A percentile compares a stretch with the other conserved stretches of the same genome.
Evolutionary conservation across 371 early-diverging fungal genomes (phyloP).

Genomic region (Mucor mucedo): DNA sequence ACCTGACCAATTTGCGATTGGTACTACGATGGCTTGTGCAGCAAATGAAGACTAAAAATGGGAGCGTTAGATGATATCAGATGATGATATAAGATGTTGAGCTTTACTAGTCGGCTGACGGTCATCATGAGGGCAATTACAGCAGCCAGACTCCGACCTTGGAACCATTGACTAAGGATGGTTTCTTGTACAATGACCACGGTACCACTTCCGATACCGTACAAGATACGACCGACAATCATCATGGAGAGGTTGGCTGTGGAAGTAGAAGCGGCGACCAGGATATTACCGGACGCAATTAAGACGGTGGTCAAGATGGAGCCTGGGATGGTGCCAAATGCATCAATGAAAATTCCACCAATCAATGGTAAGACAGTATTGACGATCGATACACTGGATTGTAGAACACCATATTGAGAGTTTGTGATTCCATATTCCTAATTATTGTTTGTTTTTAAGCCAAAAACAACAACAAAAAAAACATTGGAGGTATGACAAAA

Average conservation of each 20-base stretch:
- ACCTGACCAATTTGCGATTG: slow-evolving; percentile 63
- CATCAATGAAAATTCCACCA: slow-evolving; percentile 76
- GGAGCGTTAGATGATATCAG: slow-evolving; percentile 4
- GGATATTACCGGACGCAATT: slow-evolving; percentile 64
- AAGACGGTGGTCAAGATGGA: slow-evolving; percentile 68
- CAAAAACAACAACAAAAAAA: no score
- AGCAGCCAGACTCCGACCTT: slow-evolving; percentile 65
- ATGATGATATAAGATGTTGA: slow-evolving; percentile 5
- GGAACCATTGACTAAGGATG: slow-evolving; percentile 77
- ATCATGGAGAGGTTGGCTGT: slow-evolving; percentile 57
- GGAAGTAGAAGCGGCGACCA: slow-evolving; percentile 68
- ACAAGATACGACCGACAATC: slow-evolving; percentile 71
- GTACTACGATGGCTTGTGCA: slow-evolving; percentile 72
- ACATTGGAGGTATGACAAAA: not conserved
- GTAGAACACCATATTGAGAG: slow-evolving; percentile 73
- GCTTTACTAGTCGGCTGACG: slow-evolving; percentile 61
- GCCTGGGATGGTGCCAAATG: slow-evolving; percentile 71
- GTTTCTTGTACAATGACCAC: slow-evolving; percentile 75
- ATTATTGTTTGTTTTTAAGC: not conserved
- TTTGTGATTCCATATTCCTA: slow-evolving; percentile 72
- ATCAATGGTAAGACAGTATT: slow-evolving; percentile 73
- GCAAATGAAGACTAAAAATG: slow-evolving; percentile 57
- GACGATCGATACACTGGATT: slow-evolving; percentile 73
- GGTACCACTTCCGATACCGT: slow-evolving; percentile 75
- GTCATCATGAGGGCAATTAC: slow-evolving; percentile 72